These are phyloP conservation scores for Erodium maritimum DNA, from an alignment of 345 rosid species.

Conservation along the genomic window DNA sequence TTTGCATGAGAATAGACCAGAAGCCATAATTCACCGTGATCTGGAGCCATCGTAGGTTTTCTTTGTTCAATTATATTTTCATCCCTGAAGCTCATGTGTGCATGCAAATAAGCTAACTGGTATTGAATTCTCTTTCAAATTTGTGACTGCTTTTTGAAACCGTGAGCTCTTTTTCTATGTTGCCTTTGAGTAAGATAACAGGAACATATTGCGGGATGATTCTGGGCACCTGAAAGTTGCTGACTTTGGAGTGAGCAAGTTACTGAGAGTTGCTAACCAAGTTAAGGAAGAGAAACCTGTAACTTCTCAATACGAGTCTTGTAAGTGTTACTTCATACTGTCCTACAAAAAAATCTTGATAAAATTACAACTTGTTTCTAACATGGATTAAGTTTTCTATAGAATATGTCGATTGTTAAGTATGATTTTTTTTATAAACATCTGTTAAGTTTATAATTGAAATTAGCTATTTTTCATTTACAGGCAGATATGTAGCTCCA, in stretches of 20 bases:
- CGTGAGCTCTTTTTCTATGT: background rate
- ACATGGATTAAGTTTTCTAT: too few relatives aligned
- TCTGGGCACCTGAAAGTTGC: constrained; percentile 69
- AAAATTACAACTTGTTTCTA: background rate
- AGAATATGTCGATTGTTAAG: too few relatives aligned
- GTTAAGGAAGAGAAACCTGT: constrained; percentile 47
- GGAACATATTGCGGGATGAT: constrained; percentile 66
- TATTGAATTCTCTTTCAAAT: constrained; percentile 1
- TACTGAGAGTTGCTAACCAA: constrained; percentile 44
- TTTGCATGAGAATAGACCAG: constrained; percentile 79
- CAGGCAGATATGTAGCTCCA: constrained; percentile 80
- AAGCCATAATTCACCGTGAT: constrained; percentile 84
- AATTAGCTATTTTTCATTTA: constrained; percentile 3
- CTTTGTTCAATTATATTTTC: constrained; percentile 9
- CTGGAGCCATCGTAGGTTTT: constrained; percentile 97
- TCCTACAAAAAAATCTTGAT: background rate
- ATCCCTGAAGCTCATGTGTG: background rate
- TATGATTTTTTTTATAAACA: too few relatives aligned
- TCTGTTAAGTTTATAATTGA: constrained; percentile 6
- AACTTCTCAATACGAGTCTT: constrained; percentile 43
- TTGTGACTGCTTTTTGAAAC: constrained; percentile 11
- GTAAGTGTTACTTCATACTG: constrained; percentile 24
- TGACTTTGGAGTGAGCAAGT: constrained; percentile 60
- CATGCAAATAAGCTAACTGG: background rate
- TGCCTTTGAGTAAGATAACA: constrained; percentile 37